A percentile compares a stretch with the other conserved stretches of the same genome.
Evolutionary conservation across 331 rosid species (phyloP).

Genomic region (Pyracantha coccinea): DNA sequence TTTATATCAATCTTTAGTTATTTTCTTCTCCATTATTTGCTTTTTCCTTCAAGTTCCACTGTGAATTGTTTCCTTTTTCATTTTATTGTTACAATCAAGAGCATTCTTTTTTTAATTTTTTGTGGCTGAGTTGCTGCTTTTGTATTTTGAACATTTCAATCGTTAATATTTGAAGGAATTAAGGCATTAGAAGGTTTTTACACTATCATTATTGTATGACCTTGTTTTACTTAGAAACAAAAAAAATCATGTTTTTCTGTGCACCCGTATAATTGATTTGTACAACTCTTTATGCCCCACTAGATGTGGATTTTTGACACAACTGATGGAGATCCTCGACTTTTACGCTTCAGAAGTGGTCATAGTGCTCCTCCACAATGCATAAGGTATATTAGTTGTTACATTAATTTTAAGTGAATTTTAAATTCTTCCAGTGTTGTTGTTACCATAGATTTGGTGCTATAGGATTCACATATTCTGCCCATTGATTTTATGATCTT

Average conservation of each 20-base stretch:
- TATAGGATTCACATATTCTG: not conserved
- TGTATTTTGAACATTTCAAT: not conserved
- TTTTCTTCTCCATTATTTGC: not conserved
- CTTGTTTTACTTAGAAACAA: not conserved
- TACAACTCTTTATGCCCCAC: not conserved
- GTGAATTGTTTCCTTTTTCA: not conserved
- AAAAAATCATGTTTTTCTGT: too few species aligned
- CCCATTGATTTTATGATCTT: not conserved
- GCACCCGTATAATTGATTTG: not conserved
- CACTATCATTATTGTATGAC: not conserved
- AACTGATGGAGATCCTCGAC: constrained; percentile 89
- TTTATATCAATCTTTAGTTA: not conserved
- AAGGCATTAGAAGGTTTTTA: not conserved
- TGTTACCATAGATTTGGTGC: not conserved
- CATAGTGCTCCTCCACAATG: constrained; percentile 97
- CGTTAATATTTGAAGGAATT: not conserved
- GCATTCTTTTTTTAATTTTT: not conserved
- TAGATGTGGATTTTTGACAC: constrained; percentile 98
- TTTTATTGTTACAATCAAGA: not conserved
- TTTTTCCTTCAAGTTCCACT: not conserved
- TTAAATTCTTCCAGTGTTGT: not conserved
- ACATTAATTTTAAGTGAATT: constrained; percentile 13
- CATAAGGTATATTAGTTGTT: constrained; percentile 53
- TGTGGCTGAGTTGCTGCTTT: not conserved
- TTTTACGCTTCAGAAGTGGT: constrained; percentile 80